These are phyloP conservation scores for Aspergillus leporis DNA, from an alignment of 495 filamentous ascomycete genomes.

Conservation along the genomic window DNA sequence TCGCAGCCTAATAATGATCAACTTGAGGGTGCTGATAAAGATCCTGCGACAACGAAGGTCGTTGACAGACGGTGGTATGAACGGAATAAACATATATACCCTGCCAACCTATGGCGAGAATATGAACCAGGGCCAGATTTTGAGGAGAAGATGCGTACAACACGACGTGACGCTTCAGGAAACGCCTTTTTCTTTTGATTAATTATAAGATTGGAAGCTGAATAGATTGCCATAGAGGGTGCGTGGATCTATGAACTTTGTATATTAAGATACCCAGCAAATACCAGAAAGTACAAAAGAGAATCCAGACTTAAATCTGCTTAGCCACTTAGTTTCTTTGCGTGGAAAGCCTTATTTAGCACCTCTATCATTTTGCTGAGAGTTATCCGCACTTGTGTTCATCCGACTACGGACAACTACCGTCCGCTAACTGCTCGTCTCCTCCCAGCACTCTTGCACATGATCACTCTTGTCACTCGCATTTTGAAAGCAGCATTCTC, in stretches of 20 bases:
- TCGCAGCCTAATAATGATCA: conserved; percentile 44
- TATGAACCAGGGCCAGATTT: conserved; percentile 92
- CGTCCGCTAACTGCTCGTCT: background rate
- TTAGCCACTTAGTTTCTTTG: background rate
- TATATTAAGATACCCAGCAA: conserved; percentile 21
- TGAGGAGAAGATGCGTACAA: conserved; percentile 62
- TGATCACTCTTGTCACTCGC: background rate
- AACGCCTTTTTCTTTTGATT: conserved; percentile 89
- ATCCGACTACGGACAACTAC: background rate
- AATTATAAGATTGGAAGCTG: conserved; percentile 6
- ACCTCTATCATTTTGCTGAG: background rate
- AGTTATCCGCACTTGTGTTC: background rate
- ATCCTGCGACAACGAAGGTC: conserved; percentile 85
- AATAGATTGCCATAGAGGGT: conserved; percentile 11
- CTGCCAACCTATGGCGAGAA: conserved; percentile 92
- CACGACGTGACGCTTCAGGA: conserved; percentile 75
- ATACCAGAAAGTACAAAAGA: background rate
- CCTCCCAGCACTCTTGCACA: background rate
- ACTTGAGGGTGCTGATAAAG: conserved; percentile 79
- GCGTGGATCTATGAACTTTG: conserved; percentile 9
- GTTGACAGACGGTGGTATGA: conserved; percentile 97
- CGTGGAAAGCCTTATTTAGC: background rate
- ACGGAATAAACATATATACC: conserved; percentile 95
- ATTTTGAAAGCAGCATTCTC: background rate
- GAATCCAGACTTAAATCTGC: background rate